Conservation (phyloP, 805 yeast genomes). For the Blastobotrys peoriensis region DNA sequence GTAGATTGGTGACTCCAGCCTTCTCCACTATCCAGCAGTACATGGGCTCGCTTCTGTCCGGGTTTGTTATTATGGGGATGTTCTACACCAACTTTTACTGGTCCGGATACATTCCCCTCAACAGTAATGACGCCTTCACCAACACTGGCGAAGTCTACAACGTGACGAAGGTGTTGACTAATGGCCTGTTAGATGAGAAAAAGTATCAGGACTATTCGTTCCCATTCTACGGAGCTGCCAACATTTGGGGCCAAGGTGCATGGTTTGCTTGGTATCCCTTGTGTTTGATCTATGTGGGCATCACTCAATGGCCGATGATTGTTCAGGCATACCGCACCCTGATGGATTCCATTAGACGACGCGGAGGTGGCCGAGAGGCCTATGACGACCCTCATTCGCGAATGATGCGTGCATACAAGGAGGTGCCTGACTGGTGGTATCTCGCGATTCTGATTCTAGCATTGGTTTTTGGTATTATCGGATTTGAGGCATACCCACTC, state of each 20-base stretch:
- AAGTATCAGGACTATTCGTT: slow-evolving; percentile 47
- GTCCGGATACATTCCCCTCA: slow-evolving; percentile 47
- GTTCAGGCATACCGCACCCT: slow-evolving; percentile 26
- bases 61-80: slow-evolving; percentile 19
- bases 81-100: slow-evolving; percentile 45
- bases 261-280: slow-evolving; percentile 47
- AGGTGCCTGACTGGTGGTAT: slow-evolving; percentile 52
- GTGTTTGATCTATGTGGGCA: slow-evolving; percentile 40
- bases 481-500: slow-evolving; percentile 41
- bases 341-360: neutral
- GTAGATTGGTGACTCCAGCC: slow-evolving; percentile 13
- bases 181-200: slow-evolving; percentile 35
- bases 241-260: slow-evolving; percentile 47
- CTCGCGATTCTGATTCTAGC: slow-evolving; percentile 38
- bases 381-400: slow-evolving; percentile 40
- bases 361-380: slow-evolving; percentile 1
- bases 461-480: slow-evolving; percentile 37
- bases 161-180: slow-evolving; percentile 38
- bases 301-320: slow-evolving; percentile 1
- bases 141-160: slow-evolving; percentile 41
- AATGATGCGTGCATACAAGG: slow-evolving; percentile 44
- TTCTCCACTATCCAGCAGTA: slow-evolving; percentile 30
- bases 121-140: slow-evolving; percentile 35
- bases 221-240: slow-evolving; percentile 52
- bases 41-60: slow-evolving; percentile 9